Evolutionary conservation across 129 eudicot genomes (phyloP), one percentile per base, ranked within the genome.

Genomic region (Lonicera japonica): DNA sequence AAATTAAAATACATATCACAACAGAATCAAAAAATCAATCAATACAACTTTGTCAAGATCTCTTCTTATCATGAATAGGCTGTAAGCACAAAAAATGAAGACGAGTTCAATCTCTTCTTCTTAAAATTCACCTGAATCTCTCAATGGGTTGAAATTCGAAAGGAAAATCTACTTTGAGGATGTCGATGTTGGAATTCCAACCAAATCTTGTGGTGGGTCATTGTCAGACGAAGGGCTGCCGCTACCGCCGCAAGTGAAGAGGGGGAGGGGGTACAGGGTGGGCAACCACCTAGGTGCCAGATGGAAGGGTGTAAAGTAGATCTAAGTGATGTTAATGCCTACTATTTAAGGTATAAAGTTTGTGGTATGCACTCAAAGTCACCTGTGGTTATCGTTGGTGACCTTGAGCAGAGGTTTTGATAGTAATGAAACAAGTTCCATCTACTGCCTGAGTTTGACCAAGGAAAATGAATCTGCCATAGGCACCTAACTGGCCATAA

Each of bases 381-480:
- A 34, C 48, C 83, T 1, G 73, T 58, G 72, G 98, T 87, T 4
- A 72, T 84, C 80, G 98, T 91, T 75, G 75, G 76, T 46, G 98
- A 96, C 10, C 71, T 91, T 73, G 75, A 79, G 53, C 95, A 91
- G 76, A 82, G 97, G 78, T 91, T 91, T 66, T 91, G 97, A 74
- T 95, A 91, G 75, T 96, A 91, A 82, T 91, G 98, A 50, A 91
- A 11, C 73, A 92, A 96, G 81, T 92, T 92, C 63, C 99, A 92
- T 76, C 84, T 53, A 60, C 80, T 92, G 56, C 78, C 95, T 11
- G 99, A 92, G 64, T 92, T 92, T 73, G 99, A 92, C 74, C 77
- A 88, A 52, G 96, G 86, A 66, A 92, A 92, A 48, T 72, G 99
- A 66, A 92, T 96, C 64, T 92, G 99, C 64, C 84, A 96, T 19